Conservation (phyloP, 345 rosid genomes). For the Eucalyptus lansdowneana region DNA sequence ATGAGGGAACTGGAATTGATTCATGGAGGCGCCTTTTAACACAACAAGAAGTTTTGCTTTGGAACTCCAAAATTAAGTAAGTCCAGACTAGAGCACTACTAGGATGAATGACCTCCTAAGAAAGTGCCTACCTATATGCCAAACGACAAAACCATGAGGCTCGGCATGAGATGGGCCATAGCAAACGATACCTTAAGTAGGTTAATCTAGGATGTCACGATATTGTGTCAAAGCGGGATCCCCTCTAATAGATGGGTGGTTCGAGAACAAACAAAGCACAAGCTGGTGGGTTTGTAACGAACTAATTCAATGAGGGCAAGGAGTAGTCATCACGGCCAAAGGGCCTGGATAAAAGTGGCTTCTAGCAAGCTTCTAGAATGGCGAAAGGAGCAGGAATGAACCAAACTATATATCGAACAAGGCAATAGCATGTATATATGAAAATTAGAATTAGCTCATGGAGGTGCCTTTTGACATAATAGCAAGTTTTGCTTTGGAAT, state of each 20-base stretch:
- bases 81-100: background rate
- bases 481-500: background rate
- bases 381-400: background rate
- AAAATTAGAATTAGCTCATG: too few species aligned
- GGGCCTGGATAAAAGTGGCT: background rate
- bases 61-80: too few species aligned
- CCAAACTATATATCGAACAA: too few species aligned
- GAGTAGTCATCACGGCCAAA: background rate
- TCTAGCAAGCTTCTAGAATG: too few species aligned
- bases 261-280: background rate
- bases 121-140: background rate
- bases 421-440: background rate
- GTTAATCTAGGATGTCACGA: too few species aligned
- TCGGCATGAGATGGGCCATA: background rate
- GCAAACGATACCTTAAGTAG: background rate
- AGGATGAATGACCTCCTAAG: too few species aligned
- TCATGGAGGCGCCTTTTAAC: background rate
- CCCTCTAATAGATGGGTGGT: background rate
- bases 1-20: background rate
- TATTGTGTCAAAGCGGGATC: background rate
- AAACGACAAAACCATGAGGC: background rate
- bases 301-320: background rate
- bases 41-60: background rate
- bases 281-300: background rate
- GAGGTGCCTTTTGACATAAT: too few species aligned